Percentiles rank a stretch among this genome's conserved stretches.
Evolutionary conservation across 2,329 filamentous ascomycete species (phyloP).

Genomic region (Fusarium sp.): DNA sequence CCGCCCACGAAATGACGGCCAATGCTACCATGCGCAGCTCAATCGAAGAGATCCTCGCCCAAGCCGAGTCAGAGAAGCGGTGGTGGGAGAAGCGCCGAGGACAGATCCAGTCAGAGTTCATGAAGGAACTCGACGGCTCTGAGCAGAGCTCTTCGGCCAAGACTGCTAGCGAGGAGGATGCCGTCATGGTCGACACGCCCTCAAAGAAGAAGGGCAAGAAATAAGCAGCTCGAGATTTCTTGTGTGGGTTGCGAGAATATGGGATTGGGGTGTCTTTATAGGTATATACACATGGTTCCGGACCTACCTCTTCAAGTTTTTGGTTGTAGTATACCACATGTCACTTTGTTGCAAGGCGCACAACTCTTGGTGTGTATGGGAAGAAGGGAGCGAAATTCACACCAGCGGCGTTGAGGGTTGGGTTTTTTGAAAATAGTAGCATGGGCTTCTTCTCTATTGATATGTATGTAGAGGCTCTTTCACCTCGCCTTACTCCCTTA

Average conservation of each 20-base stretch:
- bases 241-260: background rate
- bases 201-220: conserved; percentile 65
- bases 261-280: background rate
- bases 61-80: conserved; percentile 76
- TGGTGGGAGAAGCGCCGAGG: conserved; percentile 91
- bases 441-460: conserved; percentile 35
- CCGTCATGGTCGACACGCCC: conserved; percentile 77
- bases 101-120: conserved; percentile 77
- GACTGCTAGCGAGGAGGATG: conserved; percentile 52
- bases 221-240: background rate
- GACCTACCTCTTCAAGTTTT: background rate
- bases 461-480: conserved; percentile 11
- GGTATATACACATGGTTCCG: background rate
- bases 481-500: conserved; percentile 23
- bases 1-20: conserved; percentile 92
- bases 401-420: conserved; percentile 26
- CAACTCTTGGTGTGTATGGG: background rate
- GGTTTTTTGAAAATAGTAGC: conserved; percentile 30
- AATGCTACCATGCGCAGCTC: conserved; percentile 80
- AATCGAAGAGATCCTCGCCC: conserved; percentile 76
- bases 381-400: background rate
- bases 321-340: conserved; percentile 16
- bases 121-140: conserved; percentile 82
- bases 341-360: conserved; percentile 2
- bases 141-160: conserved; percentile 55